Conservation (phyloP, 1,284 basidiomycete genomes). For the Neolentinus lepideus region DNA sequence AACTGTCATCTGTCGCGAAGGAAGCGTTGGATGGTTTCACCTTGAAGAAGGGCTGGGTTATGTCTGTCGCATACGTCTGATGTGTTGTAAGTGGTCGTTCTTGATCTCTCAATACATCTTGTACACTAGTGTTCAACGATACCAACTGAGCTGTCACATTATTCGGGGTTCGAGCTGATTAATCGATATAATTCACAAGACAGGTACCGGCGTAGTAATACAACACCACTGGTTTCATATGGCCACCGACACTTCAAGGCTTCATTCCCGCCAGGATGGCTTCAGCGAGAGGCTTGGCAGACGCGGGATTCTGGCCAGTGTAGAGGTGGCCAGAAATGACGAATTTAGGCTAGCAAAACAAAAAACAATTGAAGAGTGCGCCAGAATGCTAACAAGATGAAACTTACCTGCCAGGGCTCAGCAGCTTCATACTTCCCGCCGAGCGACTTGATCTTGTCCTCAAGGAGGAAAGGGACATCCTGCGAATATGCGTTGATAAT, state of each 20-base stretch:
- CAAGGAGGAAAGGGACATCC: slow-evolving; percentile 64
- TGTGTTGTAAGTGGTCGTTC: slow-evolving; percentile 10
- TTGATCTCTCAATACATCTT: neutral
- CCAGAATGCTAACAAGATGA: neutral
- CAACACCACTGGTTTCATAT: neutral
- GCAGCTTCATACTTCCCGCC: slow-evolving; percentile 63
- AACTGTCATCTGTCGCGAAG: slow-evolving; percentile 69
- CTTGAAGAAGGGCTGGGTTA: slow-evolving; percentile 75
- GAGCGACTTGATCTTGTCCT: slow-evolving; percentile 51
- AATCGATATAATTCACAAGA: neutral
- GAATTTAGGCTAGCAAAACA: slow-evolving; percentile 29
- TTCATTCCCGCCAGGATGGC: slow-evolving; percentile 29
- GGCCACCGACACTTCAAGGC: neutral
- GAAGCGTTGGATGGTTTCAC: slow-evolving; percentile 74
- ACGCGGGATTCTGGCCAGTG: slow-evolving; percentile 74
- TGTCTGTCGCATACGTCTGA: slow-evolving; percentile 71
- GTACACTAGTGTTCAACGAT: neutral
- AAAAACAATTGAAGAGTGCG: neutral
- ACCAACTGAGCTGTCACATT: neutral
- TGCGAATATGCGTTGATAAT: slow-evolving; percentile 4
- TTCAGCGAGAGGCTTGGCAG: slow-evolving; percentile 43
- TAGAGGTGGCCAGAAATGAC: slow-evolving; percentile 37
- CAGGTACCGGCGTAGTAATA: neutral
- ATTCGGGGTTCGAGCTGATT: neutral
- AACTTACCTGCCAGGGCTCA: slow-evolving; percentile 48